These are phyloP conservation scores for Calonectria honghensis DNA, from an alignment of 2,329 filamentous ascomycete species.

Conservation along the genomic window DNA sequence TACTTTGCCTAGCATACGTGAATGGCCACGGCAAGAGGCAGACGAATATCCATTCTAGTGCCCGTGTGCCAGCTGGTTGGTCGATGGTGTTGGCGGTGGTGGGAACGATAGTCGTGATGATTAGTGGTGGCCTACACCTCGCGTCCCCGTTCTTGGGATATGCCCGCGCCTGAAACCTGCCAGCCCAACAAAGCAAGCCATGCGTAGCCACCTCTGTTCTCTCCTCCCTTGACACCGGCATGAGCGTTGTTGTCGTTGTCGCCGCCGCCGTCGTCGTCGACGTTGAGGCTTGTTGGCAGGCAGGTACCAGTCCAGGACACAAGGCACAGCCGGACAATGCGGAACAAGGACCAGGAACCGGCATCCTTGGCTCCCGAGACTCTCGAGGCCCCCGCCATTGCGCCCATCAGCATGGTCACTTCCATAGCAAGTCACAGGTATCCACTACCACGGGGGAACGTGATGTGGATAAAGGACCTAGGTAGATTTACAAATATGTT, in stretches of 20 bases:
- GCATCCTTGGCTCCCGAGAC: constrained; percentile 36
- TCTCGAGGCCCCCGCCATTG: constrained; percentile 35
- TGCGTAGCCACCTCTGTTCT: constrained; percentile 12
- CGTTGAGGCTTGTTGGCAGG: constrained; percentile 8
- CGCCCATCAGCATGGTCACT: constrained; percentile 34
- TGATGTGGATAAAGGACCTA: constrained; percentile 29
- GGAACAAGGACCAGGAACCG: constrained; percentile 34
- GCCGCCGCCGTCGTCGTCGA: neutral
- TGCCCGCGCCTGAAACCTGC: constrained; percentile 23
- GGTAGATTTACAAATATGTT: constrained; percentile 35
- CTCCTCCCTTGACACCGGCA: constrained; percentile 7
- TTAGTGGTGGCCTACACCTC: constrained; percentile 38
- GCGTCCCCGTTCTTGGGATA: constrained; percentile 5
- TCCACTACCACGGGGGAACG: constrained; percentile 28
- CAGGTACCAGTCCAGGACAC: constrained; percentile 17
- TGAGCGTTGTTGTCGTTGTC: neutral
- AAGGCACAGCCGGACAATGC: constrained; percentile 12
- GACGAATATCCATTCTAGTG: constrained; percentile 31
- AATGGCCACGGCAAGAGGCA: constrained; percentile 44
- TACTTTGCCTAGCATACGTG: constrained; percentile 31
- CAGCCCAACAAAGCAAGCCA: constrained; percentile 27
- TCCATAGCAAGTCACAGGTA: constrained; percentile 25
- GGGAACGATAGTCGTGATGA: constrained; percentile 45
- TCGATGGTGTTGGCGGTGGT: constrained; percentile 45
- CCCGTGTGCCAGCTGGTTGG: constrained; percentile 48